Conservation (phyloP, 1,284 basidiomycete genomes). For the Ceraceosorus guamensis region DNA sequence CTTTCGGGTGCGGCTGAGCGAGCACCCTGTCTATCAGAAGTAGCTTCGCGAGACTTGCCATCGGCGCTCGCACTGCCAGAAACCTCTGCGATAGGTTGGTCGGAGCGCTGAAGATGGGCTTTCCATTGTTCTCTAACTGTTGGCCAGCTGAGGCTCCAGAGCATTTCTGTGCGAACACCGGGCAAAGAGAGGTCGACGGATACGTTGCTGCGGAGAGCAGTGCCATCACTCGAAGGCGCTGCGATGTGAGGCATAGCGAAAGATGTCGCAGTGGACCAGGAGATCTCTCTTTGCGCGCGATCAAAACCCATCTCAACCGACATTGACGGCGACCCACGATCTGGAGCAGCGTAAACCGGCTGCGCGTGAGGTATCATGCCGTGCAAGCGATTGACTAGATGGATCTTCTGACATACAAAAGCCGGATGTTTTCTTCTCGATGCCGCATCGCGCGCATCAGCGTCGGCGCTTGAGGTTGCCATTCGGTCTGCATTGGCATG, state of each 20-base stretch:
- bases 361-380: background rate
- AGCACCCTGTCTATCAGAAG: no score
- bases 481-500: no score
- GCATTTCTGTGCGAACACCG: constrained; percentile 2
- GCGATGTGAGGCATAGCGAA: background rate
- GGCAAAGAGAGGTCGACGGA: constrained; percentile 2
- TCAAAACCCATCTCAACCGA: background rate
- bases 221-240: background rate
- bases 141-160: constrained; percentile 2
- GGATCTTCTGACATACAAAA: constrained; percentile 4
- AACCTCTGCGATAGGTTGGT: no score
- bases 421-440: background rate
- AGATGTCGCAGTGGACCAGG: background rate
- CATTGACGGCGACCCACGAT: background rate
- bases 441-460: background rate
- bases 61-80: no score
- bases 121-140: no score
- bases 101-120: no score
- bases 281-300: background rate
- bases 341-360: background rate
- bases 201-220: background rate
- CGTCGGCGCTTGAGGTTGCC: background rate
- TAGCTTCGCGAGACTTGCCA: no score
- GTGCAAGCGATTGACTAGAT: constrained; percentile 4
- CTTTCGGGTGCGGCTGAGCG: no score